These are phyloP conservation scores for Orbilia ellipsospora DNA, from an alignment of 2,329 filamentous ascomycete genomes.

Conservation along the genomic window DNA sequence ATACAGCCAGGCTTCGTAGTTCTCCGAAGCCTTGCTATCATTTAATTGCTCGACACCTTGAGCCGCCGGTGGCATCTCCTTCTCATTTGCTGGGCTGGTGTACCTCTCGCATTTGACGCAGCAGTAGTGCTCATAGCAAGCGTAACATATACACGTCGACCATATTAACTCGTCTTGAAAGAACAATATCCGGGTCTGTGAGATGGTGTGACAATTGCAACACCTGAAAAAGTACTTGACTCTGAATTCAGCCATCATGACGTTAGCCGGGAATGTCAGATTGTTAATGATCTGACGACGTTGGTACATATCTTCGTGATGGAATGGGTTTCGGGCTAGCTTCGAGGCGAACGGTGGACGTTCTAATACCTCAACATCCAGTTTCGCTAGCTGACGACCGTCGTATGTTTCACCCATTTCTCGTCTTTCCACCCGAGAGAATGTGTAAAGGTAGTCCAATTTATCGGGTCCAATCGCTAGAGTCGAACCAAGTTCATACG, in stretches of 20 bases:
- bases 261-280: slow-evolving; percentile 39
- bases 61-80: background rate
- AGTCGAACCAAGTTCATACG: background rate
- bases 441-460: slow-evolving; percentile 18
- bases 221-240: slow-evolving; percentile 39
- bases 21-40: slow-evolving; percentile 1
- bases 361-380: slow-evolving; percentile 13
- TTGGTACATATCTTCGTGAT: slow-evolving; percentile 37
- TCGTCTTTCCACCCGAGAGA: background rate
- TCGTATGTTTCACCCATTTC: background rate
- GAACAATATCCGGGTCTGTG: slow-evolving; percentile 11
- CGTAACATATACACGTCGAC: slow-evolving; percentile 20
- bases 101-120: slow-evolving; percentile 23
- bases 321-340: slow-evolving; percentile 32
- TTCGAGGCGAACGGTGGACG: slow-evolving; percentile 13
- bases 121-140: slow-evolving; percentile 26
- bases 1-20: slow-evolving; percentile 41
- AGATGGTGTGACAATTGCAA: slow-evolving; percentile 17
- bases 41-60: slow-evolving; percentile 6
- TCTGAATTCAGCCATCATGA: slow-evolving; percentile 24
- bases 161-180: slow-evolving; percentile 47
- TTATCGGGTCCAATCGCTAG: slow-evolving; percentile 24
- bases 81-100: background rate
- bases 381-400: background rate
- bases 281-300: slow-evolving; percentile 40